Base-by-base conservation (phyloP, 108 stramenopile genomes). In the Chaetoceros tenuissimus region DNA sequence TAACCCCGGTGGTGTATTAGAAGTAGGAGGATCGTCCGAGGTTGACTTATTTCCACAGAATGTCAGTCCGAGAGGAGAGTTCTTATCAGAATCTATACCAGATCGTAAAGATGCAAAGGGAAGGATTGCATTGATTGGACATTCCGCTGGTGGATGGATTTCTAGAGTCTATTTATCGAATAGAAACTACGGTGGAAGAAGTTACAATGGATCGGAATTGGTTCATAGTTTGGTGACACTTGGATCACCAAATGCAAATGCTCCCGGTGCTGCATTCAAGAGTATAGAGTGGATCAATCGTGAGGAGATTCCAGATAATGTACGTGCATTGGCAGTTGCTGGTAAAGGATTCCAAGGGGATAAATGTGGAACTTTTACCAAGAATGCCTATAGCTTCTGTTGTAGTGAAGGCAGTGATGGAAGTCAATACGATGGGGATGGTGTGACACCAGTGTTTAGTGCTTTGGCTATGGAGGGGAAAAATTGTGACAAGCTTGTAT, bases 91-190 rank as follows among this genome's bases (percentile, higher is more conserved):
- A n/a, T 54, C 50, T 19, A 8, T 23, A 5, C 67, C 68, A 30
- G 52, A 63, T 51, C 59, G 8, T 51, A 63, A 19, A 59, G 59
- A 55, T 51, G 57, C 24, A 55, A 49, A 72, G 72, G 68, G 40
- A 79, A 73, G 60, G 54, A 51, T 76, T 3, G 70, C 70, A 16
- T 60, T 78, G 34, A 76, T 79, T 59, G 77, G 75, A 3, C 77
- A 75, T 59, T 71, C 69, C 24, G 84, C 85, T 1, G 80, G 81
- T 3, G 85, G 85, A 1, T 86, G 81, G 73, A 86, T 86, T 24
- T 61, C 62, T 46, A 67, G 81, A 18, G 76, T 74, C 0, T 86
- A 82, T 62, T 61, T 86, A 24, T 74, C 69, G 28, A 13, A 71
- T 13, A 49, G 74, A 46, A 62, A 54, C 28, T 86, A 86, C 51